phyloP scores from a whole-genome alignment of 768 basidiomycete genomes.

The Coprinopsis sp. region DNA sequence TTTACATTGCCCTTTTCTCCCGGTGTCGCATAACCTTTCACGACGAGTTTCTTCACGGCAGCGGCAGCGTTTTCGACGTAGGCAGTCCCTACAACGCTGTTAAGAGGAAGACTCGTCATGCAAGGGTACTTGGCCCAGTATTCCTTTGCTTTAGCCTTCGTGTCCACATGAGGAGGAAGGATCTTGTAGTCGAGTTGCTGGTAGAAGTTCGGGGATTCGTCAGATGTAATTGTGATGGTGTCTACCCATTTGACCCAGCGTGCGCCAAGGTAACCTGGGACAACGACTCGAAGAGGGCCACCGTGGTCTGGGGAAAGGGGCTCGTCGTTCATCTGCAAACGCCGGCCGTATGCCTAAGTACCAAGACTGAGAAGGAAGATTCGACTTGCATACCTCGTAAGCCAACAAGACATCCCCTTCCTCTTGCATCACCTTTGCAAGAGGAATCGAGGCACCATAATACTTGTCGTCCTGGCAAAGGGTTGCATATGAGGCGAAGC shows the following conservation, averaged over 20 bases:
- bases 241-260: slow-evolving; percentile 79
- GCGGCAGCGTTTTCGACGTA: no score
- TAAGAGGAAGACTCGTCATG: slow-evolving; percentile 56
- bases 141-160: slow-evolving; percentile 38
- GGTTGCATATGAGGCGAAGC: slow-evolving; percentile 57
- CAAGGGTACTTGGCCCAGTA: slow-evolving; percentile 54
- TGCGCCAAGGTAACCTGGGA: slow-evolving; percentile 64
- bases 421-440: slow-evolving; percentile 42
- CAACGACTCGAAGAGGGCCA: slow-evolving; percentile 61
- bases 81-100: slow-evolving; percentile 52
- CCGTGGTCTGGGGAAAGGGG: slow-evolving; percentile 57
- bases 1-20: slow-evolving; percentile 41
- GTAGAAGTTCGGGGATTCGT: slow-evolving; percentile 65
- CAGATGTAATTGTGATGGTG: slow-evolving; percentile 45
- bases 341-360: slow-evolving; percentile 11
- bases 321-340: slow-evolving; percentile 59
- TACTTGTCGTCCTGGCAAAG: slow-evolving; percentile 56
- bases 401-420: slow-evolving; percentile 56
- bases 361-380: neutral
- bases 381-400: slow-evolving; percentile 41
- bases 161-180: slow-evolving; percentile 47
- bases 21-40: slow-evolving; percentile 57
- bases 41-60: no score
- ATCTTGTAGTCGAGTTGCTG: slow-evolving; percentile 71
- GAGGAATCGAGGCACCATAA: slow-evolving; percentile 61